phyloP scores from a whole-genome alignment of 305 asterid genomes.

The Coffea humblotiana region DNA sequence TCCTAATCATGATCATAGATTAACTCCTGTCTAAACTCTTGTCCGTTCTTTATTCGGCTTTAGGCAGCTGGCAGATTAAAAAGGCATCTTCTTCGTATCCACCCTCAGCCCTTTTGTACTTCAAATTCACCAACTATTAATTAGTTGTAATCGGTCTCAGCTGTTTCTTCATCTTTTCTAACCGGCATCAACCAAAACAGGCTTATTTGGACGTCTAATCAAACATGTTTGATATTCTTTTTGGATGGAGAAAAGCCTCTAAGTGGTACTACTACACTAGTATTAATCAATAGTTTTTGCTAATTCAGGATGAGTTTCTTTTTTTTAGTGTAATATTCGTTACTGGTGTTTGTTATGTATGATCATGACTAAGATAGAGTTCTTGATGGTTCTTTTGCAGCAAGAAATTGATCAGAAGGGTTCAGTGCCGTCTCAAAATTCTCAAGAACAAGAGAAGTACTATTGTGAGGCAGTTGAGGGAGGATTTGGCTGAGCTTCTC shows the following conservation, averaged over 20 bases:
- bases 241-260: conserved; percentile 94
- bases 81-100: conserved; percentile 11
- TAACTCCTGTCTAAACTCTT: neutral
- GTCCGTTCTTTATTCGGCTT: neutral
- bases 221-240: conserved; percentile 57
- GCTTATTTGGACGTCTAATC: neutral
- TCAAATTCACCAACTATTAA: neutral
- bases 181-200: conserved; percentile 1
- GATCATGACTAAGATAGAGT: neutral
- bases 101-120: neutral
- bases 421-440: conserved; percentile 63
- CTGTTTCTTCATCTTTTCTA: conserved; percentile 3
- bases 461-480: conserved; percentile 51
- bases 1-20: neutral
- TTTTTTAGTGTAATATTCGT: neutral
- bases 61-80: conserved; percentile 4
- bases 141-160: conserved; percentile 1
- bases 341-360: neutral
- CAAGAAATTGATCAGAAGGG: conserved; percentile 56
- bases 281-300: neutral
- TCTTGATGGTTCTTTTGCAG: conserved; percentile 33
- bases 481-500: conserved; percentile 64
- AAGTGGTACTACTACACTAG: conserved; percentile 49
- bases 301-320: neutral
- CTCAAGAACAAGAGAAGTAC: conserved; percentile 62